phyloP scores from a whole-genome alignment of 2,329 filamentous ascomycete species.

The Aspergillus quadricinctus region DNA sequence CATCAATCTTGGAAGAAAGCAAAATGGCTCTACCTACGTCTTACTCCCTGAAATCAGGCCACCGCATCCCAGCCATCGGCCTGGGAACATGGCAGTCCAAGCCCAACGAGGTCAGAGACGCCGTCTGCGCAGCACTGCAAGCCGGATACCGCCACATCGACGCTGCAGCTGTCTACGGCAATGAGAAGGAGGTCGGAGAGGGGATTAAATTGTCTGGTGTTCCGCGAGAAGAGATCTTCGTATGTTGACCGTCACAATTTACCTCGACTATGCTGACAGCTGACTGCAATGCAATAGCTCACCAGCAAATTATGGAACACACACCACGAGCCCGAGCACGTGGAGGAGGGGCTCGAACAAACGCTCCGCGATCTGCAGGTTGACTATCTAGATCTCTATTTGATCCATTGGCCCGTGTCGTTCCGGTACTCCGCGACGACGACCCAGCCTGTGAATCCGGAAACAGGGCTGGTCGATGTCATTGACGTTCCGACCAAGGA shows the following conservation, averaged over 20 bases:
- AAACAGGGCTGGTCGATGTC: slow-evolving; percentile 16
- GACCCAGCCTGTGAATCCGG: slow-evolving; percentile 13
- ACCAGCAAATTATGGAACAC: slow-evolving; percentile 40
- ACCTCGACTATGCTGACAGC: background rate
- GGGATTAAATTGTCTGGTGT: slow-evolving; percentile 35
- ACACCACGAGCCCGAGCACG: slow-evolving; percentile 58
- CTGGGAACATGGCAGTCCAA: slow-evolving; percentile 50
- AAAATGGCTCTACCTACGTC: background rate
- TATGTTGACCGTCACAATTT: slow-evolving; percentile 5
- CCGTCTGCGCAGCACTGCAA: slow-evolving; percentile 43
- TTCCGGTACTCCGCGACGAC: slow-evolving; percentile 15
- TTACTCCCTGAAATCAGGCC: background rate
- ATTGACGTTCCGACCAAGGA: slow-evolving; percentile 18
- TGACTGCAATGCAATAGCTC: slow-evolving; percentile 1
- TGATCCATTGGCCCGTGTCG: slow-evolving; percentile 42
- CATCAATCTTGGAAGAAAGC: background rate
- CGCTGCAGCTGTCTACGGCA: slow-evolving; percentile 42
- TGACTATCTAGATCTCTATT: slow-evolving; percentile 64
- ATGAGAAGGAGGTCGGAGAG: slow-evolving; percentile 42
- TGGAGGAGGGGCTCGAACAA: slow-evolving; percentile 68
- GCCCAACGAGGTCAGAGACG: slow-evolving; percentile 48
- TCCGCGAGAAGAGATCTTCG: slow-evolving; percentile 33
- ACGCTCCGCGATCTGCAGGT: slow-evolving; percentile 59
- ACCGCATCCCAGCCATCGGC: slow-evolving; percentile 1
- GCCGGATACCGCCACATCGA: slow-evolving; percentile 54